A percentile compares a stretch with the other conserved stretches of the same genome.
Evolutionary conservation across 805 yeast genomes (phyloP).

Genomic region (Candida schatavii): DNA sequence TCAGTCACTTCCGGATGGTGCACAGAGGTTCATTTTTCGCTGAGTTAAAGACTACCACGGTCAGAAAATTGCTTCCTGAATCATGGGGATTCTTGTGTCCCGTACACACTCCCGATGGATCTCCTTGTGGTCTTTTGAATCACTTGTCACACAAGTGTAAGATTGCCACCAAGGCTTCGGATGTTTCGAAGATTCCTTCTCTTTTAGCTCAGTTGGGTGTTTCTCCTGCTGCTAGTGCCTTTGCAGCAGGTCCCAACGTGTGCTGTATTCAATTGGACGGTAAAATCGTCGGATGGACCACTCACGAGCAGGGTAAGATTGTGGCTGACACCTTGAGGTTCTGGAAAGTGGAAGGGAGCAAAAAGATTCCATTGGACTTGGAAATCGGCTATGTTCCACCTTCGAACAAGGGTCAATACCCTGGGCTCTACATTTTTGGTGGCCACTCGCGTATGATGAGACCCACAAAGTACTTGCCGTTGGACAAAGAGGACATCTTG

Average conservation of each 20-base stretch:
- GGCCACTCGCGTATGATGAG: slow-evolving; percentile 94
- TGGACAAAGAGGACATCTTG: slow-evolving; percentile 77
- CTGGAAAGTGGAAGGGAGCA: slow-evolving; percentile 84
- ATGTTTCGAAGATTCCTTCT: slow-evolving; percentile 68
- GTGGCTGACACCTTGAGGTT: slow-evolving; percentile 87
- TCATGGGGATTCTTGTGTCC: slow-evolving; percentile 99
- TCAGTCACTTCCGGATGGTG: slow-evolving; percentile 99
- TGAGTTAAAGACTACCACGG: slow-evolving; percentile 94
- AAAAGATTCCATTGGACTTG: slow-evolving; percentile 78
- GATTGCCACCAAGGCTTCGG: slow-evolving; percentile 73
- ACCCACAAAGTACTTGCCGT: slow-evolving; percentile 88
- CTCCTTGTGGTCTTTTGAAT: slow-evolving; percentile 97
- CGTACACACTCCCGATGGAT: slow-evolving; percentile 99
- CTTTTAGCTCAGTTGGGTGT: slow-evolving; percentile 75
- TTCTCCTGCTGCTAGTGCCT: slow-evolving; percentile 63
- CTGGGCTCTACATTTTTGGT: slow-evolving; percentile 89
- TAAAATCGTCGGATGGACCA: slow-evolving; percentile 86
- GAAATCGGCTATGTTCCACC: slow-evolving; percentile 97
- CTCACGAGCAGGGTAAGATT: slow-evolving; percentile 81
- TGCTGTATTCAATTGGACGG: slow-evolving; percentile 96
- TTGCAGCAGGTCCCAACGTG: slow-evolving; percentile 82
- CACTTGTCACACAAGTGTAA: slow-evolving; percentile 95
- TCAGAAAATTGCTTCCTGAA: slow-evolving; percentile 92
- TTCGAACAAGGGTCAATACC: slow-evolving; percentile 94
- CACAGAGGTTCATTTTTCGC: slow-evolving; percentile 99